phyloP scores from a whole-genome alignment of 306 rosid genomes.

The Elaeagnus macrophylla region DNA sequence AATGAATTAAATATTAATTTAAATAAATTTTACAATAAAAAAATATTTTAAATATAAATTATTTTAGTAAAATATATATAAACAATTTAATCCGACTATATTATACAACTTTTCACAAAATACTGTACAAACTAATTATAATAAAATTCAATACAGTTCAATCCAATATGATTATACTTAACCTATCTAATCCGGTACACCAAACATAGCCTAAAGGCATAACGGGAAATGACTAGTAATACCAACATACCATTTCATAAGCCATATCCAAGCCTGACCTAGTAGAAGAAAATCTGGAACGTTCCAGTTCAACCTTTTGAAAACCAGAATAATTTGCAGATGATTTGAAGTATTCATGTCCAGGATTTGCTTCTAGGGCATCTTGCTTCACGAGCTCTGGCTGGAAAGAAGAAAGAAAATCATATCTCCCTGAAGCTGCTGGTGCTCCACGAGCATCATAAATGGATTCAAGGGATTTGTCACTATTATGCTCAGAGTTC shows the following conservation, averaged over 20 bases:
- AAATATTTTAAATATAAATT: too few relatives aligned
- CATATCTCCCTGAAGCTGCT: conserved; percentile 22
- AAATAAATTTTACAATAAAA: too few relatives aligned
- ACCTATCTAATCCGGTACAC: too few relatives aligned
- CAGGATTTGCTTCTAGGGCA: conserved; percentile 27
- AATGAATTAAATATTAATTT: too few relatives aligned
- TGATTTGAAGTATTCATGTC: conserved; percentile 25
- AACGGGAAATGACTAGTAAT: conserved; percentile 5
- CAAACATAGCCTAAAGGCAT: too few relatives aligned
- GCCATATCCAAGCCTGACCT: conserved; percentile 29
- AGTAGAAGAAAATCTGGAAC: conserved; percentile 32
- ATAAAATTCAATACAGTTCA: too few relatives aligned
- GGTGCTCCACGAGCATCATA: conserved; percentile 22
- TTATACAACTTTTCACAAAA: too few relatives aligned
- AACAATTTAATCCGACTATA: too few relatives aligned
- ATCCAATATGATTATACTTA: too few relatives aligned
- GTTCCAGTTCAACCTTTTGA: conserved; percentile 21
- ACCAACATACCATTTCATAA: conserved; percentile 33
- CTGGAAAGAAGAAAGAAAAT: conserved; percentile 25
- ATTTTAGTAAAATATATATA: too few relatives aligned
- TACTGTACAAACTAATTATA: too few relatives aligned
- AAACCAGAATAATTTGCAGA: conserved; percentile 25
- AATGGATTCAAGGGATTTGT: conserved; percentile 26
- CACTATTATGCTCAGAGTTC: conserved; percentile 20
- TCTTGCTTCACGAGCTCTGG: conserved; percentile 27